Percentiles rank a stretch among this genome's conserved stretches.
Evolutionary conservation across 2,329 filamentous ascomycete species (phyloP).

Genomic region (Penicillium sp.): DNA sequence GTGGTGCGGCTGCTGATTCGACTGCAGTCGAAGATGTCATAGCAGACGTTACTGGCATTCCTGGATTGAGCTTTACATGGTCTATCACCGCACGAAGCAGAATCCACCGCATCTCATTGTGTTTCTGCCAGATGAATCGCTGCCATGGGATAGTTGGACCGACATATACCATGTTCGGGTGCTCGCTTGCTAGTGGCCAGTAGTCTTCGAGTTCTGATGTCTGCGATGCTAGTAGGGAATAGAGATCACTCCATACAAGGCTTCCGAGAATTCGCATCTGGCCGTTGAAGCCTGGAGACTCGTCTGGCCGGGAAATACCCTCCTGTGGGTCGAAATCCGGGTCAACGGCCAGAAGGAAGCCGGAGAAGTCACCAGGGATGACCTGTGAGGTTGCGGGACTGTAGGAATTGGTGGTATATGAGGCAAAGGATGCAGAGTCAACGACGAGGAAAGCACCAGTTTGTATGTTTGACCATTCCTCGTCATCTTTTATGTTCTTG

Average conservation of each 20-base stretch:
- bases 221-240: constrained; percentile 14
- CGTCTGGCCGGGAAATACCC: constrained; percentile 10
- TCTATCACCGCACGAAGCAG: constrained; percentile 6
- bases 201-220: constrained; percentile 14
- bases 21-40: not conserved
- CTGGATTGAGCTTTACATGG: constrained; percentile 2
- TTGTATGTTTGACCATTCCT: not conserved
- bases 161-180: constrained; percentile 24
- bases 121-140: constrained; percentile 6
- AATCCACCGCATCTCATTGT: constrained; percentile 5
- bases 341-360: constrained; percentile 22
- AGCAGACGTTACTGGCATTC: not conserved
- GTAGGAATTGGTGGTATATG: constrained; percentile 12
- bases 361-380: constrained; percentile 14
- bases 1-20: not conserved
- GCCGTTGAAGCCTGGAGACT: constrained; percentile 18
- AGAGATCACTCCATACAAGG: constrained; percentile 26
- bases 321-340: constrained; percentile 13
- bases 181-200: constrained; percentile 25
- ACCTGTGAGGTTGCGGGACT: constrained; percentile 2
- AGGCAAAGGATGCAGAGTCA: constrained; percentile 13
- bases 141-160: constrained; percentile 16
- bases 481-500: not conserved
- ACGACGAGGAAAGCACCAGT: constrained; percentile 12
- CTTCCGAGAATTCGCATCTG: constrained; percentile 25